Conservation (phyloP, 169 alveolate genomes). For the Theileria luwenshuni region DNA sequence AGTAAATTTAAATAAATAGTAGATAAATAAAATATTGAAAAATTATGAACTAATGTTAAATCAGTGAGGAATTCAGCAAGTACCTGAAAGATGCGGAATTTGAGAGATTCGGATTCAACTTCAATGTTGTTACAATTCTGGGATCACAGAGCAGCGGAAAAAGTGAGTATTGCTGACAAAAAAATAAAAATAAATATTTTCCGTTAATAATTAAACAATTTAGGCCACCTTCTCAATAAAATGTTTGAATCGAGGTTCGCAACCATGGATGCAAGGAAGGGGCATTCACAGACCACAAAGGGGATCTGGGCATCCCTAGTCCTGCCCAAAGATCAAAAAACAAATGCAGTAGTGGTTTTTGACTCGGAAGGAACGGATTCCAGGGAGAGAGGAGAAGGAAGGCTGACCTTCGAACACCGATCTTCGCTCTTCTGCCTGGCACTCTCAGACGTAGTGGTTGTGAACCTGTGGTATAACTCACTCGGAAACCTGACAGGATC, state of each 20-base stretch:
- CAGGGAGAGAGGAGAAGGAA: constrained; percentile 86
- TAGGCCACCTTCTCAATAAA: constrained; percentile 81
- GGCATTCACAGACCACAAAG: constrained; percentile 90
- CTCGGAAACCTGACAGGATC: constrained; percentile 87
- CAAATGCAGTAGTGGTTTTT: constrained; percentile 70
- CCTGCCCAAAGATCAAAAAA: constrained; percentile 38
- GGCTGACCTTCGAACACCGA: constrained; percentile 87
- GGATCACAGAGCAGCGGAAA: constrained; percentile 92
- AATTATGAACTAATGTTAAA: neutral
- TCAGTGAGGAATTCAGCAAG: constrained; percentile 48
- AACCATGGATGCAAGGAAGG: constrained; percentile 83
- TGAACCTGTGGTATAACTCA: constrained; percentile 85
- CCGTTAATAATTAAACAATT: neutral
- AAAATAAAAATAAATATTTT: no score
- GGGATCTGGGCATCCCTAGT: constrained; percentile 87
- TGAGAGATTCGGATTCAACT: constrained; percentile 65
- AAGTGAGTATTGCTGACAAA: constrained; percentile 76
- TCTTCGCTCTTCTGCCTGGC: constrained; percentile 87
- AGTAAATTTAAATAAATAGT: constrained; percentile 8
- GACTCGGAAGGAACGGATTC: constrained; percentile 92
- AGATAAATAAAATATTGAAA: neutral
- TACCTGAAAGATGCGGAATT: constrained; percentile 54
- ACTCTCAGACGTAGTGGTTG: constrained; percentile 85
- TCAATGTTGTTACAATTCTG: constrained; percentile 84
- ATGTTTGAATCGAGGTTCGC: constrained; percentile 82